These are phyloP conservation scores for Solanum chmielewskii DNA, from an alignment of 257 asterid species.

Conservation along the genomic window DNA sequence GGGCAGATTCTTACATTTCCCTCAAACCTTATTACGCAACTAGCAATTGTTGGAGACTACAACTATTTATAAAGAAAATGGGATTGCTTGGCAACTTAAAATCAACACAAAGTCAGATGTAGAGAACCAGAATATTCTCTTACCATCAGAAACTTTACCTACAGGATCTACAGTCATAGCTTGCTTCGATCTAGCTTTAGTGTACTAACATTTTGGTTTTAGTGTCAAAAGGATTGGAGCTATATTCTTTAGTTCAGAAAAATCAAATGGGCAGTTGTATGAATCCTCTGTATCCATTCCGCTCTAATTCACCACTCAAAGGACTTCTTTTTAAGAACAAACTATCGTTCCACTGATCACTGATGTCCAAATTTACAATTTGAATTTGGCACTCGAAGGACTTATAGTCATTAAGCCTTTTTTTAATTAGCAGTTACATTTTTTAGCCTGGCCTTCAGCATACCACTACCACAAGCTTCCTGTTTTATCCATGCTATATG, in stretches of 20 bases:
- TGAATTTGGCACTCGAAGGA: neutral
- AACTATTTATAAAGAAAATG: neutral
- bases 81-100: neutral
- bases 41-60: neutral
- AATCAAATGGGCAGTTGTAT: neutral
- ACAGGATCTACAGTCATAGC: slow-evolving; percentile 87
- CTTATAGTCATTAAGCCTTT: neutral
- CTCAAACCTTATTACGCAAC: neutral
- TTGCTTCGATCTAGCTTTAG: slow-evolving; percentile 65
- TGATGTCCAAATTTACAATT: neutral
- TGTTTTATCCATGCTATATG: neutral
- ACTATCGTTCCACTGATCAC: neutral
- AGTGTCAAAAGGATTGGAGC: neutral
- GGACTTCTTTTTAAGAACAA: neutral
- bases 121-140: slow-evolving; percentile 37
- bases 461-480: neutral
- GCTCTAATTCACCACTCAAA: neutral
- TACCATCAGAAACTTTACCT: slow-evolving; percentile 57
- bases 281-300: neutral
- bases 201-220: neutral
- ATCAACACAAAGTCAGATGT: neutral
- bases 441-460: neutral
- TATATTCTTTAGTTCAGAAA: neutral
- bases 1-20: neutral
- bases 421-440: neutral